Conservation (phyloP, 73 alveolate species). For the Halteria grandinella region DNA sequence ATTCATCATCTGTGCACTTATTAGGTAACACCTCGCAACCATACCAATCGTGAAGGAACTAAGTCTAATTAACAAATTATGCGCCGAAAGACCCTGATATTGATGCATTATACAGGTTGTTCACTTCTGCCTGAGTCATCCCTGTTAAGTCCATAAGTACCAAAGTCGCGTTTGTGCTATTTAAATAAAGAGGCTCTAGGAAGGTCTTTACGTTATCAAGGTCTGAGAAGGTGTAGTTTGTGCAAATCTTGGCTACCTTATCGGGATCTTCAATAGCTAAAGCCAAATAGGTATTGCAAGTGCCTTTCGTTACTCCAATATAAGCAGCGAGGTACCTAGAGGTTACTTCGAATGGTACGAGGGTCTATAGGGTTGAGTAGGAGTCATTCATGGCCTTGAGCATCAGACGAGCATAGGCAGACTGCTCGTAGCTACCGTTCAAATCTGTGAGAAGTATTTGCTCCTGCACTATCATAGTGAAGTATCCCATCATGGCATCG, state of each 20-base stretch:
- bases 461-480: neutral
- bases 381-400: slow-evolving; percentile 4
- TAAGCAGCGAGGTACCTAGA: slow-evolving; percentile 26
- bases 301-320: neutral
- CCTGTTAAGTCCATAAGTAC: neutral
- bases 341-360: slow-evolving; percentile 16
- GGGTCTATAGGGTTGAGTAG: neutral
- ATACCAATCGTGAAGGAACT: neutral
- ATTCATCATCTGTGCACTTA: slow-evolving; percentile 18
- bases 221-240: neutral
- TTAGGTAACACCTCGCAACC: neutral
- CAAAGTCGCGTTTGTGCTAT: neutral
- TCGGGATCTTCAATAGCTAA: slow-evolving; percentile 4
- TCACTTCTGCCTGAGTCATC: slow-evolving; percentile 29
- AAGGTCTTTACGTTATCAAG: slow-evolving; percentile 3
- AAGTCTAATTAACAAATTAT: neutral
- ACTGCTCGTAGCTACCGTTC: neutral
- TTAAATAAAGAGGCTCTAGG: slow-evolving; percentile 1
- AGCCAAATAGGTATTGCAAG: neutral
- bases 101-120: neutral
- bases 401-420: slow-evolving; percentile 24
- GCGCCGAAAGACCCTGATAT: slow-evolving; percentile 7
- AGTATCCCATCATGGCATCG: neutral
- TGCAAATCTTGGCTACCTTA: slow-evolving; percentile 2
- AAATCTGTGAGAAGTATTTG: neutral